Conservation (phyloP, 768 basidiomycete species). For the Suillus lakei region DNA sequence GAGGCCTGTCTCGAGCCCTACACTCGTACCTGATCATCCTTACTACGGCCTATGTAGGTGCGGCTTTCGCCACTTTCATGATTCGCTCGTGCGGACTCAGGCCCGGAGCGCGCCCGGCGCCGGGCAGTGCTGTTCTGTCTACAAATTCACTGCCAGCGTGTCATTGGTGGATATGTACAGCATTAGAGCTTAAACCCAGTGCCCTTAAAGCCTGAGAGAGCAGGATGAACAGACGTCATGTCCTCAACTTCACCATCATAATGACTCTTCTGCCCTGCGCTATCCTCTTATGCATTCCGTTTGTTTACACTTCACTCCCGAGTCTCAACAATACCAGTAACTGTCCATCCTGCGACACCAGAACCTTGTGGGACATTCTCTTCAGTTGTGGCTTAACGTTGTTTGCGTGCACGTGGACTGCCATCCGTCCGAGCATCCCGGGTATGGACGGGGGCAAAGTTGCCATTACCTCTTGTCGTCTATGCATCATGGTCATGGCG, state of each 20-base stretch:
- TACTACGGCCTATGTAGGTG: too few relatives aligned
- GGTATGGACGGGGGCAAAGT: neutral
- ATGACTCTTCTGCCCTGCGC: neutral
- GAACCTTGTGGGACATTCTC: neutral
- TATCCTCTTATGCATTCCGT: neutral
- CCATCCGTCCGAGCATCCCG: neutral
- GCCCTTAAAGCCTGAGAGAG: neutral
- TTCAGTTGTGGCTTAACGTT: neutral
- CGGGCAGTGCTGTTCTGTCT: too few relatives aligned
- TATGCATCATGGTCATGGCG: constrained; percentile 19
- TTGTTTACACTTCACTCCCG: neutral
- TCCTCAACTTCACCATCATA: neutral
- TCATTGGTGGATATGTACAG: too few relatives aligned
- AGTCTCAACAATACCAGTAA: neutral
- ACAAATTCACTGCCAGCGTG: too few relatives aligned
- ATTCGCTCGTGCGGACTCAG: too few relatives aligned
- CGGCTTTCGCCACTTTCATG: too few relatives aligned
- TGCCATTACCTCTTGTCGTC: neutral
- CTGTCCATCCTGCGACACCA: neutral
- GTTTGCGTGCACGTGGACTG: neutral
- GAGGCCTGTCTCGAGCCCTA: too few relatives aligned
- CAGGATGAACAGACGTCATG: neutral
- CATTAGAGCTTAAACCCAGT: neutral
- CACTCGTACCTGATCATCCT: too few relatives aligned
- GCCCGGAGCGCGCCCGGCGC: too few relatives aligned